Evolutionary conservation across 2,329 filamentous ascomycete genomes (phyloP), one percentile per base, ranked within the genome.

Genomic region (Knufia petricola): DNA sequence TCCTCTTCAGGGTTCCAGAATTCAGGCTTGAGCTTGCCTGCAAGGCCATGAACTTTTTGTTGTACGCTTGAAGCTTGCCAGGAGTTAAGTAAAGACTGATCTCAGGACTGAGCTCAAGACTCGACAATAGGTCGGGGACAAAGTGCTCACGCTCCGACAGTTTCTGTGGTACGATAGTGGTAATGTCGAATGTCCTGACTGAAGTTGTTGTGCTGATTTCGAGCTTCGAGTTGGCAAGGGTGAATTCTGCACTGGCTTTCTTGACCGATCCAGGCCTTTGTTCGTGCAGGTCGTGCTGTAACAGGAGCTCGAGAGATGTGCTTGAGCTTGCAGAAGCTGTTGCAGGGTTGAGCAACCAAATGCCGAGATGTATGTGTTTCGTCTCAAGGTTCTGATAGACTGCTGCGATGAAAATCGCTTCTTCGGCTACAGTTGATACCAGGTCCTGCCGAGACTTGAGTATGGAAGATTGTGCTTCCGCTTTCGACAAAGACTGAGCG

Each of bases 21-120:
- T n/a, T 55, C 44, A 63, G 50, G 12, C 64, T 52, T 45, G 69
- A 64, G 46, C 64, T 66, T 46, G 67, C 65, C 52, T 71, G 69
- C 12, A 71, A 60, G 1, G 70, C 70, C 52, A 66, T 63, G 53
- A 69, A 73, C 41, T 69, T 66, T n/a, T 69, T 66, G 54, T 72
- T 69, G 47, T 71, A 69, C 4, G 73, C 55, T 2, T 65, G 67
- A 20, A 73, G 57, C n/a, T 43, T 40, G 13, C 48, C 50, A 23
- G 52, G 48, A 19, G 52, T 38, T 20, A 57, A 48, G 31, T 50
- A 30, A 13, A 45, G 38, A 12, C 64, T 64, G 3, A 57, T 49
- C 28, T 66, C 64, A 24, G 63, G 55, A 2, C 59, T 58, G 3
- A 69, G 59, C 13, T 68, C 60, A 31, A 70, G 63, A 15, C 64